Conservation (phyloP, 495 filamentous ascomycete species). For the Penicillium egyptiacum region DNA sequence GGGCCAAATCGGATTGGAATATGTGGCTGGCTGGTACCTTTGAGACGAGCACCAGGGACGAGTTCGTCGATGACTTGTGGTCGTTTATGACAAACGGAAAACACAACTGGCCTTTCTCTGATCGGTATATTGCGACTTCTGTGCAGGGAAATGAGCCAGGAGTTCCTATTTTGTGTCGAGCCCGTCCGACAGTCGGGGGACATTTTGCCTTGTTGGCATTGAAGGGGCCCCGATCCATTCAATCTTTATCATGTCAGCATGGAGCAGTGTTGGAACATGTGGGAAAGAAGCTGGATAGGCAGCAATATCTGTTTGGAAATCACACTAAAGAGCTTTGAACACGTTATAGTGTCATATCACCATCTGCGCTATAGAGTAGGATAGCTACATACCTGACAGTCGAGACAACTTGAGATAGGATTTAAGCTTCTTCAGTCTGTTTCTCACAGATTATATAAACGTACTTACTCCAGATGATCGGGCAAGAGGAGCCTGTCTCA, state of each 20-base stretch:
- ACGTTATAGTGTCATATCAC: not conserved
- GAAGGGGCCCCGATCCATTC: conserved; percentile 33
- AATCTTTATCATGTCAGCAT: conserved; percentile 17
- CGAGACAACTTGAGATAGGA: not conserved
- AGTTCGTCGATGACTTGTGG: conserved; percentile 46
- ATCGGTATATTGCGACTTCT: conserved; percentile 44
- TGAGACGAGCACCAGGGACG: conserved; percentile 27
- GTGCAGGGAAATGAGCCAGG: conserved; percentile 38
- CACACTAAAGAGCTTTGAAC: conserved; percentile 18
- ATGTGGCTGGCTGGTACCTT: conserved; percentile 47
- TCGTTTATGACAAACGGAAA: conserved; percentile 49
- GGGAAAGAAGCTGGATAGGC: not conserved
- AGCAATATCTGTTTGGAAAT: conserved; percentile 1
- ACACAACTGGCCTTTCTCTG: conserved; percentile 51
- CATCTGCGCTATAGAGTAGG: not conserved
- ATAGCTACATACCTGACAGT: not conserved
- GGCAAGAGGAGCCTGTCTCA: not conserved
- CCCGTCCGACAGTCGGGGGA: conserved; percentile 56
- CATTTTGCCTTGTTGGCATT: conserved; percentile 55
- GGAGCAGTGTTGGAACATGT: not conserved
- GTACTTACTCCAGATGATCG: not conserved
- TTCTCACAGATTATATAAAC: not conserved
- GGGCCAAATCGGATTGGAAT: conserved; percentile 54
- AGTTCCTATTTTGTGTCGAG: conserved; percentile 44
- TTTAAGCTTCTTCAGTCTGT: not conserved